These are phyloP conservation scores for Coemansia sp. DNA, from an alignment of 192 early-diverging fungal genomes.

Conservation along the genomic window DNA sequence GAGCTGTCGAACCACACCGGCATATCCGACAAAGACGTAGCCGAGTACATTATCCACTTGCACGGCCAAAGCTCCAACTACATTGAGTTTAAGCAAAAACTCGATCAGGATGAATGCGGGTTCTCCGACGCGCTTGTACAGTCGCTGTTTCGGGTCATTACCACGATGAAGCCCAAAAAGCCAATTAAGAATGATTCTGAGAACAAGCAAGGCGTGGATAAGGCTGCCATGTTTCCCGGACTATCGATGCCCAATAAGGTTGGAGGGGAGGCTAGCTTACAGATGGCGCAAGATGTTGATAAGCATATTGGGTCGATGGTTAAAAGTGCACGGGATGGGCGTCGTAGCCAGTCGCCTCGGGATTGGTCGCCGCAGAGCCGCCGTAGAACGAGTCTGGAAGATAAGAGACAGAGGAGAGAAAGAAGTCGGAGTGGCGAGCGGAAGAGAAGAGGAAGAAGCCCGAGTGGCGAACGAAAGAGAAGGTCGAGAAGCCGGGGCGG, in stretches of 20 bases:
- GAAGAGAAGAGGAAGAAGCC: not conserved
- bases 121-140: slow-evolving; percentile 82
- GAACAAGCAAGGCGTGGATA: slow-evolving; percentile 53
- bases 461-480: not conserved
- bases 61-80: slow-evolving; percentile 69
- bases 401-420: slow-evolving; percentile 15
- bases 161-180: slow-evolving; percentile 72
- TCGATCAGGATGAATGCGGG: slow-evolving; percentile 73
- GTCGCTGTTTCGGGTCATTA: slow-evolving; percentile 84
- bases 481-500: not conserved
- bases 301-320: slow-evolving; percentile 39
- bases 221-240: slow-evolving; percentile 73
- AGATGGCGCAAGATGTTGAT: slow-evolving; percentile 36
- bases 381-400: slow-evolving; percentile 2
- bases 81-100: slow-evolving; percentile 64
- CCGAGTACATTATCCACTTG: slow-evolving; percentile 89
- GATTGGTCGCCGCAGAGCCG: slow-evolving; percentile 17
- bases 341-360: slow-evolving; percentile 36
- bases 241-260: slow-evolving; percentile 57
- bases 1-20: slow-evolving; percentile 93
- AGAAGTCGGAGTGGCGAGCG: not conserved
- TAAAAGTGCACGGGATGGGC: slow-evolving; percentile 11
- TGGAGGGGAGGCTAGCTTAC: slow-evolving; percentile 12
- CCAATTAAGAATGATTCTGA: not conserved
- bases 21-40: slow-evolving; percentile 83